Evolutionary conservation across 2,329 filamentous ascomycete genomes (phyloP).

Genomic region (Coniochaeta prunicola): DNA sequence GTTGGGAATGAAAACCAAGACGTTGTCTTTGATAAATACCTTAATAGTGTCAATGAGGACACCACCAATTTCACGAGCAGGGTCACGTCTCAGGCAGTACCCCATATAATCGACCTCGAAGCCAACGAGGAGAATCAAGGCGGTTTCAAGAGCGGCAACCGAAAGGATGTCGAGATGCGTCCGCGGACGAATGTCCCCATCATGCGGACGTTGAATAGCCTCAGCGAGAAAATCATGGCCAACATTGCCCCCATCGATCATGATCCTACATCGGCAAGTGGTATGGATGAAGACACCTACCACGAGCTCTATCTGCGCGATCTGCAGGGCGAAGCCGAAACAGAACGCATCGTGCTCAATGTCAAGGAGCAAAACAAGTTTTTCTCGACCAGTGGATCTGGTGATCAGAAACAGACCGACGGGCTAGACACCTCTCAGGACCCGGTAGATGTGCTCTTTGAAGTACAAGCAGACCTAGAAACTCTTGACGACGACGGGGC

Average conservation of each 20-base stretch:
- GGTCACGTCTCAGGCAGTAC: slow-evolving; percentile 59
- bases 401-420: slow-evolving; percentile 31
- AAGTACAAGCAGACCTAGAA: slow-evolving; percentile 56
- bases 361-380: slow-evolving; percentile 83
- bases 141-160: slow-evolving; percentile 72
- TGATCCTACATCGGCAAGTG: slow-evolving; percentile 57
- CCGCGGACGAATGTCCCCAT: slow-evolving; percentile 78
- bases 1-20: slow-evolving; percentile 71
- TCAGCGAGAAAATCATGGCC: slow-evolving; percentile 90
- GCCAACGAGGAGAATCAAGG: slow-evolving; percentile 95
- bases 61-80: slow-evolving; percentile 43
- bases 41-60: slow-evolving; percentile 59
- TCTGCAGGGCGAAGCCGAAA: slow-evolving; percentile 64
- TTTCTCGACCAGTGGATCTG: slow-evolving; percentile 48
- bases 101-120: slow-evolving; percentile 85
- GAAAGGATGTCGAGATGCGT: slow-evolving; percentile 84
- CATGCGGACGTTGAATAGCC: slow-evolving; percentile 77
- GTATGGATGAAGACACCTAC: slow-evolving; percentile 66
- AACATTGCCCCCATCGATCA: slow-evolving; percentile 74
- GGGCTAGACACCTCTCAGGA: slow-evolving; percentile 60
- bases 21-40: slow-evolving; percentile 75
- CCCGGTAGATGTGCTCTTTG: slow-evolving; percentile 58
- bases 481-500: slow-evolving; percentile 38
- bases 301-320: slow-evolving; percentile 72
- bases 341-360: slow-evolving; percentile 75